Percentiles rank a stretch among this genome's conserved stretches.
Conservation (phyloP, 352 stramenopile genomes). For the Poterioochromonas sp. region DNA sequence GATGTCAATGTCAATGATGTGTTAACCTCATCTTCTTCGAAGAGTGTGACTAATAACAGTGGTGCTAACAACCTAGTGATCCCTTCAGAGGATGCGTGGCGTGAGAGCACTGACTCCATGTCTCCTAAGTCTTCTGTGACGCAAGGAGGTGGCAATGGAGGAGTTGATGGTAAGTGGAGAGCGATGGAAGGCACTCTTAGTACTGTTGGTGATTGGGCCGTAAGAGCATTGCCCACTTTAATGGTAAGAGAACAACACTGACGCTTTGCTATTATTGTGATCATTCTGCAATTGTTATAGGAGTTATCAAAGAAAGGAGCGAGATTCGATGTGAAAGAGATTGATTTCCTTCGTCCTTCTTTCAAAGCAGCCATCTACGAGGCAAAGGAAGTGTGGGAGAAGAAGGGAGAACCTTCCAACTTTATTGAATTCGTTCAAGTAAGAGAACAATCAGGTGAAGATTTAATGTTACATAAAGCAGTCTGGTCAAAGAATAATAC, state of each 20-base stretch:
- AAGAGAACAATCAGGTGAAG: conserved; percentile 12
- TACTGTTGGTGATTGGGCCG: conserved; percentile 13
- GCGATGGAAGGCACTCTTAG: conserved; percentile 1
- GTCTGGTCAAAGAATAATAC: neutral
- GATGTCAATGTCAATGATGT: no score
- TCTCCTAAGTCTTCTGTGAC: neutral
- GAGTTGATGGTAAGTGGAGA: neutral
- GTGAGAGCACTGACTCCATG: neutral
- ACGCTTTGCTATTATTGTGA: no score
- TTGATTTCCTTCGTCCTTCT: conserved; percentile 5
- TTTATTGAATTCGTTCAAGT: conserved; percentile 1
- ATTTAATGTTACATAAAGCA: neutral
- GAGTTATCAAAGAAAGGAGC: conserved; percentile 16
- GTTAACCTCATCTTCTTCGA: no score
- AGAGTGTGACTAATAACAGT: no score
- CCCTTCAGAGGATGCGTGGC: neutral
- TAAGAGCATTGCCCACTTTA: neutral
- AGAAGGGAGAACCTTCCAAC: neutral
- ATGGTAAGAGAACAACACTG: no score
- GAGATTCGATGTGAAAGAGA: neutral
- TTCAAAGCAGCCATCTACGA: neutral
- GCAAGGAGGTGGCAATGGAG: no score
- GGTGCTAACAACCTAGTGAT: neutral
- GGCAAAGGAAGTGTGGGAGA: neutral
- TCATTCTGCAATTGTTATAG: no score